Conservation (phyloP, 352 stramenopile species). For the Thraustotheca clavata region DNA sequence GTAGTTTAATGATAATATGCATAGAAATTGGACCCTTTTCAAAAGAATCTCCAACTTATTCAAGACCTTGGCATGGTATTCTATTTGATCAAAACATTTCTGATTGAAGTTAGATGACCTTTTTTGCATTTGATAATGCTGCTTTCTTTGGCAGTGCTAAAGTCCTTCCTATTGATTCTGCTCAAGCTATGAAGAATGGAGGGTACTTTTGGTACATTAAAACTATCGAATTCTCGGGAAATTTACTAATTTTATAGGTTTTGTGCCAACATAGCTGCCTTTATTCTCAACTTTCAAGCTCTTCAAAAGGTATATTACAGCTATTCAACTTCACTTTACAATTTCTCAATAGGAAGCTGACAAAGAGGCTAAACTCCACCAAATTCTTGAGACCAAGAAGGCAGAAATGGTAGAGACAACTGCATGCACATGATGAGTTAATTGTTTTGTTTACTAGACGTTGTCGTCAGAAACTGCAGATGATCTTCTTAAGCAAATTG, state of each 20-base stretch:
- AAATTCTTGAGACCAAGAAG: neutral
- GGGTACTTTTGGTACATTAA: constrained; percentile 48
- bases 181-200: constrained; percentile 51
- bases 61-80: constrained; percentile 71
- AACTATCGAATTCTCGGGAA: neutral
- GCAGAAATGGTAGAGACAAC: constrained; percentile 2
- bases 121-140: constrained; percentile 83
- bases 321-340: neutral
- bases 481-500: constrained; percentile 32
- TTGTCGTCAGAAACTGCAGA: neutral
- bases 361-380: constrained; percentile 8
- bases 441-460: neutral
- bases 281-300: constrained; percentile 56
- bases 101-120: constrained; percentile 29
- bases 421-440: neutral
- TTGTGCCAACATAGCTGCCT: constrained; percentile 71
- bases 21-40: constrained; percentile 29
- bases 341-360: constrained; percentile 11
- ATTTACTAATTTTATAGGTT: constrained; percentile 27
- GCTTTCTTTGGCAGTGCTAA: constrained; percentile 78
- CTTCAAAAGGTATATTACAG: constrained; percentile 43
- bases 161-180: constrained; percentile 50
- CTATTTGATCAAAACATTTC: no score
- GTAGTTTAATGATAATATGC: neutral
- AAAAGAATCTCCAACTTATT: constrained; percentile 60